These are phyloP conservation scores for Beauveria bassiana DNA, from an alignment of 2,329 filamentous ascomycete species.

Conservation along the genomic window DNA sequence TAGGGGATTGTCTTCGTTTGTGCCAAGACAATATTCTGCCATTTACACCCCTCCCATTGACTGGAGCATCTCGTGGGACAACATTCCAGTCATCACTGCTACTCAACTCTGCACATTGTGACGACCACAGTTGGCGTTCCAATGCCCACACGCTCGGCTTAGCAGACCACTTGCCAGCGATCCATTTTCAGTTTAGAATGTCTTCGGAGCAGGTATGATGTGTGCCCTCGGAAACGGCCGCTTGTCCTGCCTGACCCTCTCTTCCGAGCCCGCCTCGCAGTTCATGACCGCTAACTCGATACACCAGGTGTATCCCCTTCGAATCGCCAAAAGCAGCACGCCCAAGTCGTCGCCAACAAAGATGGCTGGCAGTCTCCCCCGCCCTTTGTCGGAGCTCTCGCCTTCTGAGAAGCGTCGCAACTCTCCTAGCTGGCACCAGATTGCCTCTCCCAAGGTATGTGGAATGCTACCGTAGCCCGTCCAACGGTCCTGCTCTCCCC, in stretches of 20 bases:
- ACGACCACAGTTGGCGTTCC: slow-evolving; percentile 20
- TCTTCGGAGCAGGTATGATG: slow-evolving; percentile 31
- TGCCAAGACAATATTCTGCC: neutral
- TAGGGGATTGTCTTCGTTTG: neutral
- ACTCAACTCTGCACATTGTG: slow-evolving; percentile 10
- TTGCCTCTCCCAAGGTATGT: slow-evolving; percentile 28
- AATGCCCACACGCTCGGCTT: slow-evolving; percentile 23
- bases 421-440: slow-evolving; percentile 74
- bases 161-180: slow-evolving; percentile 16
- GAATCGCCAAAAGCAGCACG: slow-evolving; percentile 62
- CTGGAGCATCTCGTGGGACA: slow-evolving; percentile 16
- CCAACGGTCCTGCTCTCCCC: slow-evolving; percentile 8
- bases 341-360: slow-evolving; percentile 55
- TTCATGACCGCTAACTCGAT: neutral
- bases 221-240: neutral
- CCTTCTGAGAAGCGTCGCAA: slow-evolving; percentile 81
- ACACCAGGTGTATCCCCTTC: slow-evolving; percentile 63
- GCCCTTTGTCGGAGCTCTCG: slow-evolving; percentile 82
- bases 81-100: slow-evolving; percentile 22
- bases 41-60: neutral
- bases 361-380: slow-evolving; percentile 52
- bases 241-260: neutral
- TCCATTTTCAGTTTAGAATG: slow-evolving; percentile 23
- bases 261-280: neutral
- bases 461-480: slow-evolving; percentile 9